These are phyloP conservation scores for Panaeolus cyanescens DNA, from an alignment of 768 basidiomycete species.

Conservation along the genomic window DNA sequence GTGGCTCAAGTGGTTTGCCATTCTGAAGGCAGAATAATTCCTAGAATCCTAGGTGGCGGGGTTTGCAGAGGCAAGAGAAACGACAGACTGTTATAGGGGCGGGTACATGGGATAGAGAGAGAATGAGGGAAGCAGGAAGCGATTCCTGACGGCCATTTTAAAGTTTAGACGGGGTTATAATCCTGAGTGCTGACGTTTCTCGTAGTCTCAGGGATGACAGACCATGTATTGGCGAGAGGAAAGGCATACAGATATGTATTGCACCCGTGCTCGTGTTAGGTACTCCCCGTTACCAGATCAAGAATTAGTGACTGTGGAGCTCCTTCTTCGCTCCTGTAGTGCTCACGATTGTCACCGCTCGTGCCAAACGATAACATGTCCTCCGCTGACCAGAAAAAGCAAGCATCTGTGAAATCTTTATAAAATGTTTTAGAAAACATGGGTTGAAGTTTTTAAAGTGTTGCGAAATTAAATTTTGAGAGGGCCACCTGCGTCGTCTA, in stretches of 20 bases:
- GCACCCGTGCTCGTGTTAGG: background rate
- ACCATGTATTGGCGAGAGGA: background rate
- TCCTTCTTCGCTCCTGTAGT: background rate
- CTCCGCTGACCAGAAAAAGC: too few species aligned
- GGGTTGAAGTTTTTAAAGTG: too few species aligned
- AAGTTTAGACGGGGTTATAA: background rate
- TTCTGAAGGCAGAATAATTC: background rate
- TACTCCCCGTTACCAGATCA: too few species aligned
- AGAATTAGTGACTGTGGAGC: too few species aligned
- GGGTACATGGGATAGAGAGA: background rate
- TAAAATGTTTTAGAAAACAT: background rate
- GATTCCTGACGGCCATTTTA: background rate
- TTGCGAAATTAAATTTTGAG: background rate
- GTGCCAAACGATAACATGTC: too few species aligned
- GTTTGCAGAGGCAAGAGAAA: background rate
- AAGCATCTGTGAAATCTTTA: background rate
- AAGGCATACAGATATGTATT: background rate
- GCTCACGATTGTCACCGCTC: too few species aligned
- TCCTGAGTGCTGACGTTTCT: background rate
- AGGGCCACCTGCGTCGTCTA: background rate
- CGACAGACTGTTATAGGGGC: background rate
- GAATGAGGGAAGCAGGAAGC: background rate
- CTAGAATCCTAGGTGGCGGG: background rate
- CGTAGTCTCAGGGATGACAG: background rate
- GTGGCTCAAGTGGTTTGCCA: background rate